Conservation (phyloP, 83 land plant genomes). For the Isoetes engelmannii region DNA sequence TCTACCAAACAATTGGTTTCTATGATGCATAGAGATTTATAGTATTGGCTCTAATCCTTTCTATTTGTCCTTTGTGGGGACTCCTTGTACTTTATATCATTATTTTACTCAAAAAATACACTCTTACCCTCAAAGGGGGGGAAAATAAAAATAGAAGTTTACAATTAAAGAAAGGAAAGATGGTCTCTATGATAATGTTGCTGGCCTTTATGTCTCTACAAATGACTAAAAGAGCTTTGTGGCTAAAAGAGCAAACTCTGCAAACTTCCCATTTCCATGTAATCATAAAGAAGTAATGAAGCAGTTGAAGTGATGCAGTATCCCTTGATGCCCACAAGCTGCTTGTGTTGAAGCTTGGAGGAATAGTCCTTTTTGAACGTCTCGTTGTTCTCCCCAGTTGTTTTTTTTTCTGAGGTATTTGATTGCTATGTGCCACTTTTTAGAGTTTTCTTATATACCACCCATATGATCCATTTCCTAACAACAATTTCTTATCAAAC, state of each 20-base stretch:
- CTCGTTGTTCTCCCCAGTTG: not conserved
- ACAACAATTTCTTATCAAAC: constrained; percentile 7
- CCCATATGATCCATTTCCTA: constrained; percentile 7
- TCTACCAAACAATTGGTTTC: too few relatives aligned
- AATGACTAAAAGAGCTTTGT: not conserved
- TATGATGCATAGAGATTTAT: too few relatives aligned
- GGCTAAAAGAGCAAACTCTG: constrained; percentile 4
- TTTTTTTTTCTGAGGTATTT: not conserved
- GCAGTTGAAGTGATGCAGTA: not conserved
- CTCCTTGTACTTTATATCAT: too few relatives aligned
- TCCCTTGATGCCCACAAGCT: constrained; percentile 9
- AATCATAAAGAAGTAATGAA: constrained; percentile 7
- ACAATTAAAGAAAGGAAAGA: too few relatives aligned
- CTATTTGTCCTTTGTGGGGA: too few relatives aligned
- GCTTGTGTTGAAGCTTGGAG: constrained; percentile 11
- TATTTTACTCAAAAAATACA: too few relatives aligned
- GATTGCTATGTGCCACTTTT: constrained; percentile 2
- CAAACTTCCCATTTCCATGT: constrained; percentile 1
- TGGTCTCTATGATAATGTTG: constrained; percentile 20
- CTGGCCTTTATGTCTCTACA: constrained; percentile 12
- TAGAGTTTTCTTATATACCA: not conserved
- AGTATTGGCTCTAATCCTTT: too few relatives aligned
- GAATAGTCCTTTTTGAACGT: not conserved
- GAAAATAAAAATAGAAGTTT: too few relatives aligned
- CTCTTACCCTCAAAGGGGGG: too few relatives aligned